Conservation (phyloP, 345 rosid species). For the Capsella bursapastoris region DNA sequence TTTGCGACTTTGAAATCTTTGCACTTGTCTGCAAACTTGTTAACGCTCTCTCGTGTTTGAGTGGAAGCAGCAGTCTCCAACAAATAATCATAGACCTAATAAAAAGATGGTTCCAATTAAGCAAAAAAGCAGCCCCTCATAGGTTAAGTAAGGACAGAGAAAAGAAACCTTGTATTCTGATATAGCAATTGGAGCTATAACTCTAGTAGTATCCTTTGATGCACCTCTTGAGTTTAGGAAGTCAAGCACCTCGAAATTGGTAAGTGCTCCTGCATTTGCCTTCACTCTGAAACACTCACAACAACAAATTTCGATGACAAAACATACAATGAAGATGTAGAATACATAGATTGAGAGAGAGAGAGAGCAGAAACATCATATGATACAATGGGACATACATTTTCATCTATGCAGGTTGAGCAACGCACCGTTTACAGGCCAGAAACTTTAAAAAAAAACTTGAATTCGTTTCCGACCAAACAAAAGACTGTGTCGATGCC, state of each 20-base stretch:
- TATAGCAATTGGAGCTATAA: constrained; percentile 60
- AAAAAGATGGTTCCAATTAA: constrained; percentile 15
- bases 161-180: constrained; percentile 66
- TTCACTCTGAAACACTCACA: constrained; percentile 57
- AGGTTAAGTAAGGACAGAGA: too few relatives aligned
- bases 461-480: too few relatives aligned
- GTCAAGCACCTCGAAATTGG: constrained; percentile 78
- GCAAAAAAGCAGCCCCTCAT: background rate
- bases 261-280: constrained; percentile 70
- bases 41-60: constrained; percentile 66
- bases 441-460: too few relatives aligned
- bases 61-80: constrained; percentile 56
- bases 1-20: constrained; percentile 67
- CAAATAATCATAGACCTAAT: constrained; percentile 76
- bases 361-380: too few relatives aligned
- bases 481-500: too few relatives aligned
- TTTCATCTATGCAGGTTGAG: constrained; percentile 29
- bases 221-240: constrained; percentile 78
- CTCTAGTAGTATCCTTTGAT: constrained; percentile 66
- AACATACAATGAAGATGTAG: constrained; percentile 5
- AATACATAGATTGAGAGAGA: background rate
- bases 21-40: constrained; percentile 56
- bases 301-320: background rate
- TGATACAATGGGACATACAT: constrained; percentile 17
- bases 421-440: too few relatives aligned